Percentiles rank a stretch among this genome's conserved stretches.
Evolutionary conservation across 345 rosid species (phyloP).

Genomic region (Citrus australasica): DNA sequence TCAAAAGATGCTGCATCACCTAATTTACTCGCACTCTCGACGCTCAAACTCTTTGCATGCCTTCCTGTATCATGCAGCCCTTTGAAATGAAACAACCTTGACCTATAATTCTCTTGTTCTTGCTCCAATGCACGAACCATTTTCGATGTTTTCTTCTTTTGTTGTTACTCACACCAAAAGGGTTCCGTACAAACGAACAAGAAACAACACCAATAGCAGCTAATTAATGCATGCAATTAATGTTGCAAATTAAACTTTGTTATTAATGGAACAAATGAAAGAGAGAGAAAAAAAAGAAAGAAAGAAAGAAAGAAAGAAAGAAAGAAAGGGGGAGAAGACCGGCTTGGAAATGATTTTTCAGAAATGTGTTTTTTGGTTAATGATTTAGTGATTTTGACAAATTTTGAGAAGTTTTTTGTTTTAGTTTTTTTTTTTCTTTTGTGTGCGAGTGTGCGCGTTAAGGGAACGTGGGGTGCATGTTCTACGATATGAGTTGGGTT

Average conservation of each 20-base stretch:
- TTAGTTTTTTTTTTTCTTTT: conserved; percentile 1
- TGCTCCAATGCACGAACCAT: conserved; percentile 62
- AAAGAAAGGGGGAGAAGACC: not conserved
- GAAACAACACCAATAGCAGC: not conserved
- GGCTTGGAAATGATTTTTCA: conserved; percentile 10
- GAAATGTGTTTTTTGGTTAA: not conserved
- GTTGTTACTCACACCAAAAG: not conserved
- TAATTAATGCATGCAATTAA: not conserved
- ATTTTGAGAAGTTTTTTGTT: not conserved
- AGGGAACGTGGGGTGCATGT: conserved; percentile 61
- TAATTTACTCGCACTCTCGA: conserved; percentile 27
- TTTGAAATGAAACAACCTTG: conserved; percentile 59
- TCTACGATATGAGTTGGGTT: conserved; percentile 20
- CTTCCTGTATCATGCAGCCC: conserved; percentile 42
- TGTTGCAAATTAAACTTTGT: not conserved
- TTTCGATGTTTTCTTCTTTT: not conserved
- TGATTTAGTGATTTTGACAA: not conserved
- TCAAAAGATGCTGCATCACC: conserved; percentile 26
- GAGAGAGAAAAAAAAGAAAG: not conserved
- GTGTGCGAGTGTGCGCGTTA: not conserved
- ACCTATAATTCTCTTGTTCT: conserved; percentile 50
- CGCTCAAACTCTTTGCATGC: conserved; percentile 48
- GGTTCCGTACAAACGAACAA: not conserved
- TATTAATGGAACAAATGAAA: not conserved
- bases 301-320: not conserved